Conservation (phyloP, 192 early-diverging fungal species). For the Linnemannia exigua region DNA sequence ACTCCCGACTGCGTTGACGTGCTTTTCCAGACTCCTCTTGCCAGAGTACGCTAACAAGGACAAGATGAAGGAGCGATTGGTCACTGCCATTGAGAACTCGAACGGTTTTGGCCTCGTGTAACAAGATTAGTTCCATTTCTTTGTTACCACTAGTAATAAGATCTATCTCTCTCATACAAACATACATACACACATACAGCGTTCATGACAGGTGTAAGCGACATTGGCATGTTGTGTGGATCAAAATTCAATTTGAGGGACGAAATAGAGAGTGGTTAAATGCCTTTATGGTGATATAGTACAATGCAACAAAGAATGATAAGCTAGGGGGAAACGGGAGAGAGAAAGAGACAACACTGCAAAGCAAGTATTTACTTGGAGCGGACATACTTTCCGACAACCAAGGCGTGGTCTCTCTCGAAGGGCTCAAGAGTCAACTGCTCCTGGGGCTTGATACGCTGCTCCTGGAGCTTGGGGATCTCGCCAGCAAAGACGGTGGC, state of each 20-base stretch:
- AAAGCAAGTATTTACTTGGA: slow-evolving; percentile 64
- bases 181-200: not conserved
- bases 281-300: not conserved
- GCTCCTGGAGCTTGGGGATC: slow-evolving; percentile 94
- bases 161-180: not conserved
- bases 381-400: slow-evolving; percentile 89
- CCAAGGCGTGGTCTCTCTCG: slow-evolving; percentile 99
- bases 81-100: slow-evolving; percentile 93
- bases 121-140: not conserved
- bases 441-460: slow-evolving; percentile 94
- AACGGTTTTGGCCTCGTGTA: slow-evolving; percentile 95
- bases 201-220: not conserved
- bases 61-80: slow-evolving; percentile 80
- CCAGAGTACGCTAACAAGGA: slow-evolving; percentile 84
- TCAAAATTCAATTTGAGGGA: too few relatives aligned
- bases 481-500: slow-evolving; percentile 97
- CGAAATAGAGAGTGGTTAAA: too few relatives aligned
- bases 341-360: not conserved
- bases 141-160: not conserved
- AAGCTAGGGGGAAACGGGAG: not conserved
- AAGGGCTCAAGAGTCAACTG: slow-evolving; percentile 99
- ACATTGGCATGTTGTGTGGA: not conserved
- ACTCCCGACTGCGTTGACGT: slow-evolving; percentile 92
- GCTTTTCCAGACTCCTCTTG: slow-evolving; percentile 90
- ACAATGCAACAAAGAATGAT: not conserved